These are phyloP conservation scores for Neopestalotiopsis rosae DNA, from an alignment of 2,329 filamentous ascomycete species.

Conservation along the genomic window DNA sequence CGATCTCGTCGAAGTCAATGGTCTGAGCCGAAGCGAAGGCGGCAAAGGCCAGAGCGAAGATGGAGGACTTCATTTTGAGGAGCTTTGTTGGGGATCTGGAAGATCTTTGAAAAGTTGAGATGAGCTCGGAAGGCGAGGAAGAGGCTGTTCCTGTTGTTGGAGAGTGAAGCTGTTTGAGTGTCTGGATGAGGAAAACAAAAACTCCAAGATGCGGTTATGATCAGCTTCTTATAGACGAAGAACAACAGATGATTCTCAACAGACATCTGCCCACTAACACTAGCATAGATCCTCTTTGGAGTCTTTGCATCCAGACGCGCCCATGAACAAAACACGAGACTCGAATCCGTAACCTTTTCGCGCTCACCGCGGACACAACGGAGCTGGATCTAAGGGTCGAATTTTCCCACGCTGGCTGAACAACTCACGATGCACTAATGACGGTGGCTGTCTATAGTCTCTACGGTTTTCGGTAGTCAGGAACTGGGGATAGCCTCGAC, in stretches of 20 bases:
- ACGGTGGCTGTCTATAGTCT: slow-evolving; percentile 1
- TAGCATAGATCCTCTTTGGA: no score
- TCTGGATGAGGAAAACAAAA: not conserved
- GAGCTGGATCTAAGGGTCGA: not conserved
- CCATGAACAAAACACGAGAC: not conserved
- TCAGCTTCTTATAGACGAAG: not conserved
- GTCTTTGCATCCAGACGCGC: not conserved
- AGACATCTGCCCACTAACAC: not conserved
- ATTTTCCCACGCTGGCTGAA: not conserved
- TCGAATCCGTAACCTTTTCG: not conserved
- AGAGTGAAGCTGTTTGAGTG: not conserved
- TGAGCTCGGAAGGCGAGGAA: not conserved
- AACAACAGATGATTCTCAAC: not conserved
- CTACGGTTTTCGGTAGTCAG: not conserved
- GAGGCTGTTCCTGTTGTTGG: not conserved
- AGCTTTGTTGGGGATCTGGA: not conserved
- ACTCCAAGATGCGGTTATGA: not conserved
- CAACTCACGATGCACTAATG: not conserved
- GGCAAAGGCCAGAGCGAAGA: slow-evolving; percentile 8
- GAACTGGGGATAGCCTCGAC: not conserved
- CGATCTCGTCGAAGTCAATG: slow-evolving; percentile 8
- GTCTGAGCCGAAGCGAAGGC: slow-evolving; percentile 4
- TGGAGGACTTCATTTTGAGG: slow-evolving; percentile 9
- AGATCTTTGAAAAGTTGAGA: not conserved
- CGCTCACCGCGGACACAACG: not conserved